Evolutionary conservation across 805 yeast species (phyloP).

Genomic region (Clavispora vitiphila): DNA sequence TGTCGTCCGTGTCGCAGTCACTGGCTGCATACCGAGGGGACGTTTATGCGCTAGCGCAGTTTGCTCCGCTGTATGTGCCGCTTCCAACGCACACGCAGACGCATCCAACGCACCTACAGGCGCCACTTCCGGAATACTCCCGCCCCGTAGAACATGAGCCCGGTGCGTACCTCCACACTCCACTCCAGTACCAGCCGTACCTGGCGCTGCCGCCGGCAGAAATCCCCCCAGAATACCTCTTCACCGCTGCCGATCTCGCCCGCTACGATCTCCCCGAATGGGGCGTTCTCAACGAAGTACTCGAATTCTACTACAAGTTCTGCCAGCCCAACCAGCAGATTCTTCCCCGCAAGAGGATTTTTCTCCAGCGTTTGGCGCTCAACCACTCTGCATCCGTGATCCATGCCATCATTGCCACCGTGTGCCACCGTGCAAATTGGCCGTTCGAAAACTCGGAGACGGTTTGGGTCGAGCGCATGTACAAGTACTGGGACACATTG

Average conservation of each 20-base stretch:
- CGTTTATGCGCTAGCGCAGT: too few relatives aligned
- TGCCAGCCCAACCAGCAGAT: slow-evolving; percentile 19
- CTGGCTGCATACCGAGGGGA: too few relatives aligned
- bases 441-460: slow-evolving; percentile 13
- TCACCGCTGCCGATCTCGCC: slow-evolving; percentile 7
- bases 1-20: too few relatives aligned
- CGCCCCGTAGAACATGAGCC: too few relatives aligned
- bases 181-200: too few relatives aligned
- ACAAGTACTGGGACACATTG: slow-evolving; percentile 21
- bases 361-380: slow-evolving; percentile 18
- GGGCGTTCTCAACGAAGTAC: slow-evolving; percentile 13
- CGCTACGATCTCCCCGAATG: slow-evolving; percentile 22
- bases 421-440: slow-evolving; percentile 9
- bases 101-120: too few relatives aligned
- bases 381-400: slow-evolving; percentile 19
- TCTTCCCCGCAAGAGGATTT: slow-evolving; percentile 15
- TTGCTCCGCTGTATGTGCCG: too few relatives aligned
- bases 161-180: too few relatives aligned
- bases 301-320: slow-evolving; percentile 21
- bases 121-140: too few relatives aligned
- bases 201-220: too few relatives aligned
- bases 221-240: not conserved
- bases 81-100: too few relatives aligned
- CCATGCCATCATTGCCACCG: slow-evolving; percentile 22
- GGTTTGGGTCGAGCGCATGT: slow-evolving; percentile 19